Conservation (phyloP, 2,329 filamentous ascomycete species). For the Thelonectria blattea region DNA sequence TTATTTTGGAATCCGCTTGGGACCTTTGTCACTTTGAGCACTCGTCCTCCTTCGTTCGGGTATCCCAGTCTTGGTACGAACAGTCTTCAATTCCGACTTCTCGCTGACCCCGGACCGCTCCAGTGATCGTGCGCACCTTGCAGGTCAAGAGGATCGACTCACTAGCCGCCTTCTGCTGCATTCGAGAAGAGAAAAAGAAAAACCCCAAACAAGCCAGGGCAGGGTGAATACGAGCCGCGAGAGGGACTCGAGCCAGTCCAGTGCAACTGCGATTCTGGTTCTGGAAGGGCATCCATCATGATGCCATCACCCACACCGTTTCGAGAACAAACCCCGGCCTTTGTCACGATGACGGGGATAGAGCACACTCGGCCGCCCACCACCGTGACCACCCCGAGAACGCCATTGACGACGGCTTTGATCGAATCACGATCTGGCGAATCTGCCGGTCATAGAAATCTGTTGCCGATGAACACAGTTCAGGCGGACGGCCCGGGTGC, state of each 20-base stretch:
- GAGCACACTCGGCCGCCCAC: slow-evolving; percentile 12
- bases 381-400: slow-evolving; percentile 19
- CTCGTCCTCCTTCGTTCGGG: neutral
- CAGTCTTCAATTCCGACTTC: slow-evolving; percentile 18
- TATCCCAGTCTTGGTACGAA: slow-evolving; percentile 4
- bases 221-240: slow-evolving; percentile 28
- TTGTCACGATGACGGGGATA: slow-evolving; percentile 22
- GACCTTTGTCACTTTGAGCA: slow-evolving; percentile 1
- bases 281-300: slow-evolving; percentile 17
- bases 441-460: slow-evolving; percentile 22
- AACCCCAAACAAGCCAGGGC: slow-evolving; percentile 12
- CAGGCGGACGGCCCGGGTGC: slow-evolving; percentile 2
- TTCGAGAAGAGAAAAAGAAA: slow-evolving; percentile 30
- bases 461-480: slow-evolving; percentile 5
- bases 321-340: slow-evolving; percentile 14
- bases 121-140: slow-evolving; percentile 18
- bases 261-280: slow-evolving; percentile 9
- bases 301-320: slow-evolving; percentile 20
- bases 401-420: slow-evolving; percentile 29
- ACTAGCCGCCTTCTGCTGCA: slow-evolving; percentile 9
- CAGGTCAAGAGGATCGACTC: slow-evolving; percentile 15
- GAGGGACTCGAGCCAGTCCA: slow-evolving; percentile 17
- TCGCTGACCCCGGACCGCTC: slow-evolving; percentile 14
- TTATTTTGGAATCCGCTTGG: no score
- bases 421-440: slow-evolving; percentile 29